Conservation (phyloP, 768 basidiomycete genomes). For the Omphalotus guepiniiformis region DNA sequence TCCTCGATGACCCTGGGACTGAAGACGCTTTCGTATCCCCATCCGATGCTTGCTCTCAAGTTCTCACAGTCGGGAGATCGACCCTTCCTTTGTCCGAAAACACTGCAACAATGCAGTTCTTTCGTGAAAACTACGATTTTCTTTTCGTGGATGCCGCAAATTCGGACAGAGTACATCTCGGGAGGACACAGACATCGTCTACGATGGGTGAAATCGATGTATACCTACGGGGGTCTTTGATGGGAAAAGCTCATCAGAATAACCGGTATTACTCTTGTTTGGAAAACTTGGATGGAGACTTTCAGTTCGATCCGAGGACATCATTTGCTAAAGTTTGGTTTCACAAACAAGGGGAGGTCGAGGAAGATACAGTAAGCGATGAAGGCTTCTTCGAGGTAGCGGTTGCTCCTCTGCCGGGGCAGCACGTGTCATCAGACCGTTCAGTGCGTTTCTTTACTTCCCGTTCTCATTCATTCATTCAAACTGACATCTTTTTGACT, state of each 20-base stretch:
- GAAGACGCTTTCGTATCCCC: constrained; percentile 15
- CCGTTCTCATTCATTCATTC: too few relatives aligned
- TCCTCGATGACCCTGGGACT: constrained; percentile 27
- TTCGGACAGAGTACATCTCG: neutral
- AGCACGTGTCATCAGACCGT: neutral
- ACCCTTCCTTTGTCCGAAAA: constrained; percentile 16
- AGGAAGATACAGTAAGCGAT: constrained; percentile 11
- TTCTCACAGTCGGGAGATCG: constrained; percentile 21
- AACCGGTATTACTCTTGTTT: constrained; percentile 27
- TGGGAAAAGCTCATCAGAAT: constrained; percentile 21
- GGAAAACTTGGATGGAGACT: constrained; percentile 17
- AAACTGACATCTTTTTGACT: too few relatives aligned
- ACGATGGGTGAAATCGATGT: constrained; percentile 34
- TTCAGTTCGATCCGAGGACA: constrained; percentile 19
- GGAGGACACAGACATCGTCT: constrained; percentile 32
- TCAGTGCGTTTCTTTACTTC: too few relatives aligned
- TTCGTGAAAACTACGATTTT: constrained; percentile 21
- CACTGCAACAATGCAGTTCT: constrained; percentile 21
- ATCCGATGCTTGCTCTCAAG: constrained; percentile 24
- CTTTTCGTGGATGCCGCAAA: constrained; percentile 1
- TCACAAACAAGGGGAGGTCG: constrained; percentile 5
- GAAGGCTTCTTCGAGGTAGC: constrained; percentile 14
- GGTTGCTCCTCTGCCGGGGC: neutral
- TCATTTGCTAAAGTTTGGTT: constrained; percentile 14
- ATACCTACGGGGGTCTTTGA: constrained; percentile 28